Base-by-base conservation (phyloP, 192 early-diverging fungal genomes). In the Oehlia diaphana region DNA sequence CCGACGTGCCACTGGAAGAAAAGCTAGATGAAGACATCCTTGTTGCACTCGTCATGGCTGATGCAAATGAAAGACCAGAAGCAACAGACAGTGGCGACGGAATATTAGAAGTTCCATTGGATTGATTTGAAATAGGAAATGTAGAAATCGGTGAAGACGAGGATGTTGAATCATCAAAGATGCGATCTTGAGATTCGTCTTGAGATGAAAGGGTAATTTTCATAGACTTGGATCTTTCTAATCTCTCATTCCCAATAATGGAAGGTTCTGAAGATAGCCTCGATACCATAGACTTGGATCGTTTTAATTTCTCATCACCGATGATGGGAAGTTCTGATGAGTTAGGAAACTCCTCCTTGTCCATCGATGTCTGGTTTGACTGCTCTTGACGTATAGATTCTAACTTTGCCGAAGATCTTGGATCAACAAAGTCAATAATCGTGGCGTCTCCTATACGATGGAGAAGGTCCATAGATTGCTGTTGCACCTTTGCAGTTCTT, bases 381-480 rank as follows among this genome's bases (percentile, higher is more conserved):
- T 76, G 74, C 21, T 76, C 21, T 76, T 76, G 58, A 4, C 26
- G 70, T 37, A 72, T 35, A 37, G 70, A 37, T 72, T 72, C 42
- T 37, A 72, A 72, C 70, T 35, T 47, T 23, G 42, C 14, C 35
- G 61, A 76, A 76, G 61, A 63, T 63, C 58, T 76, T 61, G 61
- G 58, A 64, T 76, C 74, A 64, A 31, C 35, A 76, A 76, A 76
- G n/a, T 64, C 31, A 42, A 64, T 1, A 42, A 76, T 76, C 23
- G 74, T 64, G 37, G 74, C 74, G 14, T 76, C 74, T 63, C 62
- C 74, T 39, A 76, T 64, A 64, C 74, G 74, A 64, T 76, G 74
- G 63, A 76, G 62, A 50, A 76, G 74, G 63, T 76, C 74, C 74
- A 76, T 76, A 63, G 74, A 63, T 76, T 76, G 74, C 31, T 76